A percentile compares a stretch with the other conserved stretches of the same genome.
Conservation (phyloP, 495 filamentous ascomycete genomes). For the Podospora bellae-mahoneyi region DNA sequence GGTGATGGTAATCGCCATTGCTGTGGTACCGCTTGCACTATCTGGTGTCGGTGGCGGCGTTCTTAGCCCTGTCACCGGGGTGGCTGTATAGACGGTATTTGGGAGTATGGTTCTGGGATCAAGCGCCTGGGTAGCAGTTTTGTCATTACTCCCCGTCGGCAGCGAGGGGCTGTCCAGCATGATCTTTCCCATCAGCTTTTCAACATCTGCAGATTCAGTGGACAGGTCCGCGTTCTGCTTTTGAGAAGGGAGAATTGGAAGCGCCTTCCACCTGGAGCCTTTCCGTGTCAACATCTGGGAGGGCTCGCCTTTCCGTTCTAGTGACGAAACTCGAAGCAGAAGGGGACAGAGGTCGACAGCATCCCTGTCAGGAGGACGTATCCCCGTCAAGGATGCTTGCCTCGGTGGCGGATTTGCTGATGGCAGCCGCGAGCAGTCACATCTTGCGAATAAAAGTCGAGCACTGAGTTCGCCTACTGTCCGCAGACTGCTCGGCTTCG, state of each 20-base stretch:
- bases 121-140: not conserved
- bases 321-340: slow-evolving; percentile 24
- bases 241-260: slow-evolving; percentile 8
- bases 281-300: slow-evolving; percentile 9
- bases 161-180: not conserved
- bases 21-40: slow-evolving; percentile 11
- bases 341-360: slow-evolving; percentile 19
- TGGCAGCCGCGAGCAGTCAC: not conserved
- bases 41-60: slow-evolving; percentile 24
- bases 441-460: slow-evolving; percentile 27
- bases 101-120: not conserved
- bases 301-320: not conserved
- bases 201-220: not conserved
- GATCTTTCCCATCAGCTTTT: not conserved
- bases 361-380: not conserved
- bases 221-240: not conserved
- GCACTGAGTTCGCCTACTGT: slow-evolving; percentile 37
- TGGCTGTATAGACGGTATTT: not conserved
- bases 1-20: not conserved
- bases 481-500: slow-evolving; percentile 16
- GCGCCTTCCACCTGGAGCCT: slow-evolving; percentile 27
- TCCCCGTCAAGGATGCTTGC: not conserved
- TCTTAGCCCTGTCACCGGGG: not conserved
- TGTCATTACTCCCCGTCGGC: not conserved
- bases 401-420: slow-evolving; percentile 8